Percentiles rank a stretch among this genome's conserved stretches.
Evolutionary conservation across 345 rosid genomes (phyloP).

Genomic region (Erysimum cheiranthoides): DNA sequence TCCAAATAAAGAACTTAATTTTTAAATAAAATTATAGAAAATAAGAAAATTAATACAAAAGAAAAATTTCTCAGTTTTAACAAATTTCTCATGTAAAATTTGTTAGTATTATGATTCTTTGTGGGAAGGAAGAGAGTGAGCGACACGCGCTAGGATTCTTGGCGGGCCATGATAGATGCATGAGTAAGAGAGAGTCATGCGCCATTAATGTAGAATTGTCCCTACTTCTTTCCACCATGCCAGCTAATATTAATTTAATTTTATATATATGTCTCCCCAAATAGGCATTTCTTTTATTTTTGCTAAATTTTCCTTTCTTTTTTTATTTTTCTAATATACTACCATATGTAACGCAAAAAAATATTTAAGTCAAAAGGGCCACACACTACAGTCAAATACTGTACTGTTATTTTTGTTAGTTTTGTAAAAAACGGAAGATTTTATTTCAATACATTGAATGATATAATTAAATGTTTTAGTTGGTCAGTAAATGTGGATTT

Average conservation of each 20-base stretch:
- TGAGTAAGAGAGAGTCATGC: slow-evolving; percentile 54
- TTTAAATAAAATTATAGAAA: neutral
- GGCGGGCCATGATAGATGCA: slow-evolving; percentile 48
- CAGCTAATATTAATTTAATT: slow-evolving; percentile 40
- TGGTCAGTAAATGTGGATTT: neutral
- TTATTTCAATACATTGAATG: neutral
- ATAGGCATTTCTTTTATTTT: neutral
- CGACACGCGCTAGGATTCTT: slow-evolving; percentile 34
- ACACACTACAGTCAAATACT: slow-evolving; percentile 24
- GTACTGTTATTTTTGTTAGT: neutral
- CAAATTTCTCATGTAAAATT: no score
- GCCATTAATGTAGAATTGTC: slow-evolving; percentile 46
- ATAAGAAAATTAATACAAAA: neutral
- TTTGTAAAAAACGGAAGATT: slow-evolving; percentile 4
- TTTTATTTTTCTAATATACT: no score
- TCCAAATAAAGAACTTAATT: neutral
- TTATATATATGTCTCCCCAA: slow-evolving; percentile 1
- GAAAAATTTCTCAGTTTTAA: no score
- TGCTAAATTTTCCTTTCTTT: neutral
- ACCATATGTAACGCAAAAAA: slow-evolving; percentile 18
- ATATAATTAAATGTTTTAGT: neutral
- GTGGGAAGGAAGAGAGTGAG: slow-evolving; percentile 1
- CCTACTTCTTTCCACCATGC: slow-evolving; percentile 34
- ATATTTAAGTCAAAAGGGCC: slow-evolving; percentile 7
- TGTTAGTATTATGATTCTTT: neutral